Evolutionary conservation across 2,329 filamentous ascomycete genomes (phyloP).

Genomic region (Tolypocladium ophioglossoides): DNA sequence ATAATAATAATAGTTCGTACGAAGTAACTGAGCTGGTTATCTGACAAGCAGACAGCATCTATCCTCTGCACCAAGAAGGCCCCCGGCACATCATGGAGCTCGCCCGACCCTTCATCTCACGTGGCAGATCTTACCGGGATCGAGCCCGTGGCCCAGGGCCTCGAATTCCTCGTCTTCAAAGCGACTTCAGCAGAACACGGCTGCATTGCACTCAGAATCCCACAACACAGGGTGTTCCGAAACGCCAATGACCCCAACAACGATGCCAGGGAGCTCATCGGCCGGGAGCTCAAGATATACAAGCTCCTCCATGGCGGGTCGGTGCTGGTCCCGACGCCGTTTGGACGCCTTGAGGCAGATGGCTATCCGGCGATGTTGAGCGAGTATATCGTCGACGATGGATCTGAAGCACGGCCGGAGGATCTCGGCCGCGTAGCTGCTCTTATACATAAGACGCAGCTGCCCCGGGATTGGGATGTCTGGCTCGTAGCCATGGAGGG

Average conservation of each 20-base stretch:
- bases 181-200: constrained; percentile 2
- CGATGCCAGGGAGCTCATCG: constrained; percentile 5
- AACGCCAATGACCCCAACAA: constrained; percentile 8
- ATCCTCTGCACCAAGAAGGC: background rate
- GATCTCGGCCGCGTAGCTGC: constrained; percentile 6
- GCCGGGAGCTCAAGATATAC: constrained; percentile 6
- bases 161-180: constrained; percentile 7
- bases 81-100: constrained; percentile 1
- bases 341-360: constrained; percentile 3
- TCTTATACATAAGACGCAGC: constrained; percentile 3
- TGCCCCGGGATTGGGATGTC: constrained; percentile 3
- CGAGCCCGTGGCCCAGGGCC: constrained; percentile 3
- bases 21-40: background rate
- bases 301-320: constrained; percentile 2
- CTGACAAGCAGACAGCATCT: background rate
- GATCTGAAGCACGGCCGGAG: background rate
- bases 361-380: constrained; percentile 8
- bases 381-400: constrained; percentile 5
- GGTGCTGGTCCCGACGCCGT: constrained; percentile 3
- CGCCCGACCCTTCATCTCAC: constrained; percentile 3
- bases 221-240: constrained; percentile 4
- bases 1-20: no score
- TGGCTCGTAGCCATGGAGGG: constrained; percentile 7
- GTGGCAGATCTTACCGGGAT: constrained; percentile 4
- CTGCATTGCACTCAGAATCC: constrained; percentile 5